phyloP scores from a whole-genome alignment of 768 basidiomycete species.

The Cystobasidium ongulense region DNA sequence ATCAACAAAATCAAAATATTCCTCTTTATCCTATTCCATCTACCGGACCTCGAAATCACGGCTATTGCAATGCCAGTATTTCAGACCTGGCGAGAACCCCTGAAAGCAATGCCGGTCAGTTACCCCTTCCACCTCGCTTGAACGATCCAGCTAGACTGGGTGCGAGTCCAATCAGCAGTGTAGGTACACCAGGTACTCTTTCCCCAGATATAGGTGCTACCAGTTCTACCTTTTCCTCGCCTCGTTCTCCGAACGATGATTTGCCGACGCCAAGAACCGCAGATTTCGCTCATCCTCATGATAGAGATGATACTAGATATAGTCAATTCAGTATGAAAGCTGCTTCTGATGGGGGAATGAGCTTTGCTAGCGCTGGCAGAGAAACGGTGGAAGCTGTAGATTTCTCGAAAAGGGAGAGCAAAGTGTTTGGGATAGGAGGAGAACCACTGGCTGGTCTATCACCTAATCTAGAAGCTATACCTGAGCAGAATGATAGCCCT shows the following conservation, averaged over 20 bases:
- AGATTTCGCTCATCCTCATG: conserved; percentile 6
- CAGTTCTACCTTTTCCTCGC: background rate
- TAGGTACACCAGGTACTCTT: background rate
- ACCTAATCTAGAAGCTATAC: background rate
- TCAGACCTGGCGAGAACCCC: background rate
- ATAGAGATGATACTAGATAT: background rate
- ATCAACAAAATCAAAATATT: background rate
- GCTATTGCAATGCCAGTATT: background rate
- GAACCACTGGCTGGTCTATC: background rate
- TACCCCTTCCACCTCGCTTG: background rate
- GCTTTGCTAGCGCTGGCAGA: background rate
- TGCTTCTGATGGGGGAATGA: background rate
- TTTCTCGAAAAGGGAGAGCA: background rate
- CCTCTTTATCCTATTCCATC: background rate
- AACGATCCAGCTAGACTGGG: background rate
- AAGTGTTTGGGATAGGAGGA: background rate
- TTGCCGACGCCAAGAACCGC: conserved; percentile 14
- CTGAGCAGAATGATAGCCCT: background rate
- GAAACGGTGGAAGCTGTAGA: background rate
- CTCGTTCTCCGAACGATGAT: conserved; percentile 4
- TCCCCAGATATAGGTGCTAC: background rate
- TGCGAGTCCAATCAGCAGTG: background rate
- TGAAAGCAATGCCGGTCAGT: background rate
- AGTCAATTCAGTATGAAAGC: conserved; percentile 11
- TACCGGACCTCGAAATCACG: background rate